Base-by-base conservation (phyloP, 495 filamentous ascomycete genomes). In the Aspergillus incahuasiensis region DNA sequence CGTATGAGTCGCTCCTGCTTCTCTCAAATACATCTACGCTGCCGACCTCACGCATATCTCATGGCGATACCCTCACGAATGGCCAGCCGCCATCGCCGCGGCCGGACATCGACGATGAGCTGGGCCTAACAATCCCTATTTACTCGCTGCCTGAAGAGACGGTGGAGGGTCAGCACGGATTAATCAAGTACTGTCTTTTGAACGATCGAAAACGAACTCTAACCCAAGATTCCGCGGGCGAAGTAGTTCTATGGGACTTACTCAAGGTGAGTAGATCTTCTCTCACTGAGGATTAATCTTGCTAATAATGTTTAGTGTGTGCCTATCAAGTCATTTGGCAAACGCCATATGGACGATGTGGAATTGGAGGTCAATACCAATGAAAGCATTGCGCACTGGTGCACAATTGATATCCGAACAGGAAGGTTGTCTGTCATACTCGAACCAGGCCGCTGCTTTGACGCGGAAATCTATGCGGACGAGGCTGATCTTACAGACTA, bases 401-500 rank as follows among this genome's bases (percentile, higher is more conserved):
- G 92, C 65, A 86, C 87, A 12, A 88, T 97, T 45, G 91, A 98
- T 64, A 92, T 91, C 25, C 85, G 91, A 52, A 97, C 94, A 5
- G 94, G 94, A 39, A 86, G 87, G 57, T 70, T 98, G 53, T 91
- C 91, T 3, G 92, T 95, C 24, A 87, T 96, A 12, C 69, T 98
- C 18, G 94, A 97, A 61, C 89, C 91, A 42, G 95, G 94, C 62
- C 91, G 94, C 57, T 97, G 94, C 67, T 98, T 98, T 63, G 95
- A 97, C 70, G 95, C 92, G 35, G 94, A 98, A 67, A 87, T 95
- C 73, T 98, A 98, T 67, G 92, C 91, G 0, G 94, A 97, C 65
- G 90, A 97, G 65, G 71, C 90, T 9, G 72, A 83, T 15, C 52
- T 92, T 45, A 79, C 86, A 18, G 87, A 95, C 58, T 75, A 81